A percentile compares a stretch with the other conserved stretches of the same genome.
Evolutionary conservation across 2,329 filamentous ascomycete genomes (phyloP).

Genomic region (Paraphaeosphaeria sporulosa): DNA sequence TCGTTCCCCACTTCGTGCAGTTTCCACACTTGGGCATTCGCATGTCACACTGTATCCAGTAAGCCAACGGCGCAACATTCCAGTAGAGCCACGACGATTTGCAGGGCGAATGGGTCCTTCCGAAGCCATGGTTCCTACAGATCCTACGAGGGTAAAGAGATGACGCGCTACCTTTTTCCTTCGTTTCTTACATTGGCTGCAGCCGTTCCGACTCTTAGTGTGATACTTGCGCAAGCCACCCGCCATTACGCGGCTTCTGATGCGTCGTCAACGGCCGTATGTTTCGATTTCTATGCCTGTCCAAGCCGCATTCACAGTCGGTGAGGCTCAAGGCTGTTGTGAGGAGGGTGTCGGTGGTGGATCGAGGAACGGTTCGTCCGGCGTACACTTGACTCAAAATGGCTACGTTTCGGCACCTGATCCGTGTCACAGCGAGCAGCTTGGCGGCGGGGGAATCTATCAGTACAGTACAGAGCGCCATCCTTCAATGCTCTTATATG

Average conservation of each 20-base stretch:
- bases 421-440: background rate
- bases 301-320: conserved; percentile 11
- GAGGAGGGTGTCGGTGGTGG: conserved; percentile 10
- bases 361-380: conserved; percentile 6
- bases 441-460: conserved; percentile 5
- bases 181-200: conserved; percentile 34
- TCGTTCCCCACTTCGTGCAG: conserved; percentile 31
- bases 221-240: conserved; percentile 28
- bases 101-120: conserved; percentile 4
- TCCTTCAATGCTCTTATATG: background rate
- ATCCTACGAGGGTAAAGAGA: conserved; percentile 5
- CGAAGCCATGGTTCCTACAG: conserved; percentile 1
- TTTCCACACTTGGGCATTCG: conserved; percentile 28
- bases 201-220: conserved; percentile 34
- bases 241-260: conserved; percentile 15
- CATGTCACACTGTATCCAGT: conserved; percentile 31
- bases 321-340: conserved; percentile 3
- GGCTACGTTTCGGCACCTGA: conserved; percentile 5
- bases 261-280: background rate
- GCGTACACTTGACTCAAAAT: conserved; percentile 19
- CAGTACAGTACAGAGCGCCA: background rate
- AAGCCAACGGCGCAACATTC: conserved; percentile 9
- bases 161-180: conserved; percentile 26
- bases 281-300: conserved; percentile 1
- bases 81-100: background rate